Percentiles rank a stretch among this genome's conserved stretches.
phyloP scores from a whole-genome alignment of 495 filamentous ascomycete genomes.

The Neurospora discreta region DNA sequence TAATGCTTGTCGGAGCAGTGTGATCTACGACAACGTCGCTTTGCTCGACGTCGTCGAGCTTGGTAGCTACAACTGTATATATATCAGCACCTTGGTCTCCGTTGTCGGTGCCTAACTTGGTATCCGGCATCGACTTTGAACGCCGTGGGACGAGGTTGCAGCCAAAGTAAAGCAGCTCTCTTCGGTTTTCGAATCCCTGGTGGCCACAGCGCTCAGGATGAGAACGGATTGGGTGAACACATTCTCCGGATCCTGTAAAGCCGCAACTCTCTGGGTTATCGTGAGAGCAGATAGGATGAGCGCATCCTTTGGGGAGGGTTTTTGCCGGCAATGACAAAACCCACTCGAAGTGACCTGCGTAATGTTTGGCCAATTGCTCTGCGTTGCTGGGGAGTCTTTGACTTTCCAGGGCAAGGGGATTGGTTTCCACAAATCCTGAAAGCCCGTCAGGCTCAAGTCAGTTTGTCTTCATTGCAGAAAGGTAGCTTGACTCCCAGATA shows the following conservation, averaged over 20 bases:
- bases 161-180: conserved; percentile 24
- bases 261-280: conserved; percentile 5
- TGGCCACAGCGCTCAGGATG: conserved; percentile 1
- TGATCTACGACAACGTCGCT: not conserved
- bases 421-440: conserved; percentile 4
- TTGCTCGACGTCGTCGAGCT: conserved; percentile 15
- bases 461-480: not conserved
- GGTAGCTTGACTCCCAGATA: not conserved
- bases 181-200: conserved; percentile 10
- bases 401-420: conserved; percentile 23
- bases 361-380: conserved; percentile 36
- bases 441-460: not conserved
- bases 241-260: not conserved
- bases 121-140: conserved; percentile 6
- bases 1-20: not conserved
- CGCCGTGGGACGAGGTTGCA: conserved; percentile 32
- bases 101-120: not conserved
- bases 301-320: conserved; percentile 6
- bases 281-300: conserved; percentile 6
- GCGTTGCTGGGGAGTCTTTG: conserved; percentile 22
- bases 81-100: conserved; percentile 11
- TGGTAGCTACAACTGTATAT: conserved; percentile 26
- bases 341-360: conserved; percentile 41
- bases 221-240: conserved; percentile 5
- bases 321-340: conserved; percentile 25